Percentiles rank a stretch among this genome's conserved stretches.
Conservation (phyloP, 768 basidiomycete genomes). For the Pisolithus tinctorius region DNA sequence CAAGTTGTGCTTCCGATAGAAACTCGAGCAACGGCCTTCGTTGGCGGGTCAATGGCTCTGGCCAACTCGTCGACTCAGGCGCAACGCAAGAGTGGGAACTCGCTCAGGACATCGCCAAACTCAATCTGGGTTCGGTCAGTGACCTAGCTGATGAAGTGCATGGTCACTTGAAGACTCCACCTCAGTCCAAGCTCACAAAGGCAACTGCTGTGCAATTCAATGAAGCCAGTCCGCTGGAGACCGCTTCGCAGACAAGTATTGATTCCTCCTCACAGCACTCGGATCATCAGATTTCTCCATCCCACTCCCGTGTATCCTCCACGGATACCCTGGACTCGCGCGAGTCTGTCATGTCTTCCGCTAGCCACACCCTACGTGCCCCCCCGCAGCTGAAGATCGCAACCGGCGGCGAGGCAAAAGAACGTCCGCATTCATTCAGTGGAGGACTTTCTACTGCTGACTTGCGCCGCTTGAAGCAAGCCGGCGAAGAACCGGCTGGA, state of each 20-base stretch:
- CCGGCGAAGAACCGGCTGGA: constrained; percentile 39
- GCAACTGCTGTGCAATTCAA: constrained; percentile 49
- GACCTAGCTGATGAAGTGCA: constrained; percentile 46
- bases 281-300: constrained; percentile 58
- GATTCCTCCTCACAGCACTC: constrained; percentile 67
- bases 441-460: constrained; percentile 71
- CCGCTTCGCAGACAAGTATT: constrained; percentile 62
- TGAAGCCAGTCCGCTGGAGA: constrained; percentile 68
- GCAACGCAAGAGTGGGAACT: constrained; percentile 60
- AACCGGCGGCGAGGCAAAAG: constrained; percentile 53
- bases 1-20: constrained; percentile 32
- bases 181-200: constrained; percentile 53
- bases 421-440: constrained; percentile 77
- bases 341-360: constrained; percentile 44
- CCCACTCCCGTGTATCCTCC: constrained; percentile 81
- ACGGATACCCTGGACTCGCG: constrained; percentile 65
- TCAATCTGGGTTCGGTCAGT: constrained; percentile 56
- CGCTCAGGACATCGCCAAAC: constrained; percentile 63
- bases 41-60: constrained; percentile 60
- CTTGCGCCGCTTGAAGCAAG: constrained; percentile 68
- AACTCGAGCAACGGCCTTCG: constrained; percentile 38
- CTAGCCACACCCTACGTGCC: constrained; percentile 51
- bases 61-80: constrained; percentile 53
- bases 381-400: constrained; percentile 49
- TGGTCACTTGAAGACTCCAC: constrained; percentile 55